Conservation (phyloP, 1,139 yeast species). For the Zygosaccharomyces sapae region DNA sequence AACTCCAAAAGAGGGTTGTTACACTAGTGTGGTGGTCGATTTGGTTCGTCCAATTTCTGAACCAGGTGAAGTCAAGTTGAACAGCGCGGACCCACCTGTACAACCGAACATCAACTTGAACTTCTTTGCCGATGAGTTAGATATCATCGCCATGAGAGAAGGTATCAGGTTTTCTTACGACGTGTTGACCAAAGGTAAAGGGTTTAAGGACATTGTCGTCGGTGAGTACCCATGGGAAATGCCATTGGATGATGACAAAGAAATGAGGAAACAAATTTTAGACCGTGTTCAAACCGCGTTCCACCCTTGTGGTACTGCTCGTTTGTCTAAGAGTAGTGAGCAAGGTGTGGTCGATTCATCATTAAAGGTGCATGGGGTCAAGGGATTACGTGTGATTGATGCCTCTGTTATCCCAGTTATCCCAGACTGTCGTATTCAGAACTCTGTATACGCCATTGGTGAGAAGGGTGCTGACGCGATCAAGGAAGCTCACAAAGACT, state of each 20-base stretch:
- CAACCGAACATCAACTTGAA: slow-evolving; percentile 30
- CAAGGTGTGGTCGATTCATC: slow-evolving; percentile 37
- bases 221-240: slow-evolving; percentile 30
- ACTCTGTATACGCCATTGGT: slow-evolving; percentile 38
- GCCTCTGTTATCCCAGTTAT: slow-evolving; percentile 39
- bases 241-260: slow-evolving; percentile 29
- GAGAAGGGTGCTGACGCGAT: slow-evolving; percentile 37
- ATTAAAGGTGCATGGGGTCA: slow-evolving; percentile 37
- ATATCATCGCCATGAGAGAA: slow-evolving; percentile 29
- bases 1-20: slow-evolving; percentile 24
- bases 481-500: slow-evolving; percentile 18
- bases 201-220: slow-evolving; percentile 28
- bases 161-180: slow-evolving; percentile 30
- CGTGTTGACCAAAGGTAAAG: slow-evolving; percentile 27
- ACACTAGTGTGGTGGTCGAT: slow-evolving; percentile 27
- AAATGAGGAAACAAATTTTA: slow-evolving; percentile 27
- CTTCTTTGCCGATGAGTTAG: slow-evolving; percentile 30
- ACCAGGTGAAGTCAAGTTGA: slow-evolving; percentile 27
- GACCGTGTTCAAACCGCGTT: slow-evolving; percentile 31
- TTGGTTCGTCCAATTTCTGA: slow-evolving; percentile 30
- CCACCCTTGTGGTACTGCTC: slow-evolving; percentile 32
- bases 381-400: slow-evolving; percentile 38
- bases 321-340: slow-evolving; percentile 25
- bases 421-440: slow-evolving; percentile 39
- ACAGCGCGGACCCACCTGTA: slow-evolving; percentile 25